These are phyloP conservation scores for Neospora caninum DNA, from an alignment of 169 alveolate genomes.

Conservation along the genomic window DNA sequence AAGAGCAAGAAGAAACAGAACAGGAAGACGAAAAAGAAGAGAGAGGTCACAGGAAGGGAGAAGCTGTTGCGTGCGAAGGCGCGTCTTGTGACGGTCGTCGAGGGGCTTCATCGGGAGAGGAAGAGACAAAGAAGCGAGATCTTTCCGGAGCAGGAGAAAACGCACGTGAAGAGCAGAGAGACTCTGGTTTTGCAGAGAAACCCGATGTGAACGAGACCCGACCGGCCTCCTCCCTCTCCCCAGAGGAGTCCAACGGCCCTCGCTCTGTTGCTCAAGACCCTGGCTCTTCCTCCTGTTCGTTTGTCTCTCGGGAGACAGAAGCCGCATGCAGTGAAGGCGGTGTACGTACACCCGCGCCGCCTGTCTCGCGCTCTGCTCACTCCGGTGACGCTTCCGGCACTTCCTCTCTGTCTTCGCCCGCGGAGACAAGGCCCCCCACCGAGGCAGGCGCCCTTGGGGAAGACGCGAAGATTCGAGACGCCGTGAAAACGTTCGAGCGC, in stretches of 20 bases:
- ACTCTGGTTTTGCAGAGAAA: neutral
- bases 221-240: neutral
- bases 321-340: neutral
- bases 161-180: neutral
- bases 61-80: neutral
- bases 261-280: neutral
- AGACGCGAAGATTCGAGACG: slow-evolving; percentile 33
- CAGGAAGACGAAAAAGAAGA: neutral
- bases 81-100: neutral
- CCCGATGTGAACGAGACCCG: neutral
- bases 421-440: too few relatives aligned
- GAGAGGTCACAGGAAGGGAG: neutral
- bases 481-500: slow-evolving; percentile 19
- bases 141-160: neutral
- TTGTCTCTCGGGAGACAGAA: neutral
- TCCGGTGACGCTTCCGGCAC: too few relatives aligned
- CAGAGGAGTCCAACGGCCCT: neutral
- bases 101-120: neutral
- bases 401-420: too few relatives aligned
- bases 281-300: neutral
- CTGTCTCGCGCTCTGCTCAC: too few relatives aligned
- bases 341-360: too few relatives aligned
- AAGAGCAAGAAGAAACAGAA: neutral
- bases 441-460: neutral
- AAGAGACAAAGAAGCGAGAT: neutral